phyloP scores from a whole-genome alignment of 805 yeast genomes.

The Nakazawaea ernobii region DNA sequence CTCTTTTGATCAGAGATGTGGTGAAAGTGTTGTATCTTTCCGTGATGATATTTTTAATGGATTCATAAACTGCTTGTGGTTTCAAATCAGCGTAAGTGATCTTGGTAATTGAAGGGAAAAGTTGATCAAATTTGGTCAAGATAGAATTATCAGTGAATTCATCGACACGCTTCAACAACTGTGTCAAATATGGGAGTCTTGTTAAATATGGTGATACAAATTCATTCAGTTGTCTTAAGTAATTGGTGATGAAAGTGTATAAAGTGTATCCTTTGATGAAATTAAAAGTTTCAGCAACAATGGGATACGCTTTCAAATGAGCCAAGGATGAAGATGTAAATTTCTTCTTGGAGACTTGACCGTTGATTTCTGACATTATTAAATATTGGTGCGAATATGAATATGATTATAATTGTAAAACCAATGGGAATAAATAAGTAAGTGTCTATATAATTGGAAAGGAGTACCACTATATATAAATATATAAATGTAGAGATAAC shows the following conservation, averaged over 20 bases:
- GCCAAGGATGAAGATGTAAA: conserved; percentile 1
- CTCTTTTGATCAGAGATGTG: not conserved
- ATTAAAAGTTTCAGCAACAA: conserved; percentile 20
- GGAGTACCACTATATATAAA: too few species aligned
- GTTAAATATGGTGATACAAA: conserved; percentile 14
- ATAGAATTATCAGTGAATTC: conserved; percentile 15
- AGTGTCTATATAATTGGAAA: too few species aligned
- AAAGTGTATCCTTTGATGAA: conserved; percentile 15
- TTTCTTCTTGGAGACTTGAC: not conserved
- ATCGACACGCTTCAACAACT: conserved; percentile 20
- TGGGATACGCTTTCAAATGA: conserved; percentile 26
- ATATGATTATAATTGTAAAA: too few species aligned
- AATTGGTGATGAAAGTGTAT: conserved; percentile 14
- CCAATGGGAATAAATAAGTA: too few species aligned
- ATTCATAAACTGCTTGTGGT: not conserved
- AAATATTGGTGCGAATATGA: too few species aligned
- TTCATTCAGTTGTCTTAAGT: conserved; percentile 12
- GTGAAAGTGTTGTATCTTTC: not conserved
- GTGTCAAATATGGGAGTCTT: conserved; percentile 16
- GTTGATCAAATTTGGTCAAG: conserved; percentile 22
- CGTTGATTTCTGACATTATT: conserved; percentile 4
- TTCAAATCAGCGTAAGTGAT: conserved; percentile 12
- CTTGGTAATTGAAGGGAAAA: conserved; percentile 23
- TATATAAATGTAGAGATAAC: too few species aligned
- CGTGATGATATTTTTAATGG: not conserved